phyloP scores from a whole-genome alignment of 2,329 filamentous ascomycete species.

The Xylaria sp. region DNA sequence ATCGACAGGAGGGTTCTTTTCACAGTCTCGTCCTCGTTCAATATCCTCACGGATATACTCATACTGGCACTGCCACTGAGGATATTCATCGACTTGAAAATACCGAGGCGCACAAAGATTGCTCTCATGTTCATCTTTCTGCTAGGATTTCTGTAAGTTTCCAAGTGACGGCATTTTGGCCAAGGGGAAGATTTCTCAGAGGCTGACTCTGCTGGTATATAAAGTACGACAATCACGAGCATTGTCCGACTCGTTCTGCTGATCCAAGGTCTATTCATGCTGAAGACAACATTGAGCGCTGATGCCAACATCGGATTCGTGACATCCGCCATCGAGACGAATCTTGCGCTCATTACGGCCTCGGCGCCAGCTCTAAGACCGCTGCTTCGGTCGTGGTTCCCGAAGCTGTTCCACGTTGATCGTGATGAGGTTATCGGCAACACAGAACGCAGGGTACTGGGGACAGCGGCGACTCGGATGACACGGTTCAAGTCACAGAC shows the following conservation, averaged over 20 bases:
- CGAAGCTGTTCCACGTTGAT: slow-evolving; percentile 42
- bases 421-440: slow-evolving; percentile 41
- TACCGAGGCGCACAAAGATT: slow-evolving; percentile 52
- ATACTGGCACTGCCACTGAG: slow-evolving; percentile 54
- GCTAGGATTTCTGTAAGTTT: slow-evolving; percentile 48
- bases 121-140: slow-evolving; percentile 55
- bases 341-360: slow-evolving; percentile 56
- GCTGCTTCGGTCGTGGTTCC: slow-evolving; percentile 52
- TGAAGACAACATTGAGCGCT: slow-evolving; percentile 41
- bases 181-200: background rate
- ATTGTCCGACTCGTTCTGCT: slow-evolving; percentile 50
- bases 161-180: background rate
- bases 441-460: slow-evolving; percentile 33
- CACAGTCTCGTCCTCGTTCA: slow-evolving; percentile 51
- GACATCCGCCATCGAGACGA: slow-evolving; percentile 54
- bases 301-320: slow-evolving; percentile 51
- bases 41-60: slow-evolving; percentile 55
- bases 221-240: slow-evolving; percentile 51
- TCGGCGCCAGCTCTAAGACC: slow-evolving; percentile 55
- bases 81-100: slow-evolving; percentile 55
- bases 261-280: slow-evolving; percentile 49
- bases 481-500: slow-evolving; percentile 37
- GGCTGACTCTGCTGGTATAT: background rate
- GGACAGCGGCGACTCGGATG: slow-evolving; percentile 35
- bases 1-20: slow-evolving; percentile 49